Evolutionary conservation across 2,329 filamentous ascomycete genomes (phyloP).

Genomic region (Didymella glomerata): DNA sequence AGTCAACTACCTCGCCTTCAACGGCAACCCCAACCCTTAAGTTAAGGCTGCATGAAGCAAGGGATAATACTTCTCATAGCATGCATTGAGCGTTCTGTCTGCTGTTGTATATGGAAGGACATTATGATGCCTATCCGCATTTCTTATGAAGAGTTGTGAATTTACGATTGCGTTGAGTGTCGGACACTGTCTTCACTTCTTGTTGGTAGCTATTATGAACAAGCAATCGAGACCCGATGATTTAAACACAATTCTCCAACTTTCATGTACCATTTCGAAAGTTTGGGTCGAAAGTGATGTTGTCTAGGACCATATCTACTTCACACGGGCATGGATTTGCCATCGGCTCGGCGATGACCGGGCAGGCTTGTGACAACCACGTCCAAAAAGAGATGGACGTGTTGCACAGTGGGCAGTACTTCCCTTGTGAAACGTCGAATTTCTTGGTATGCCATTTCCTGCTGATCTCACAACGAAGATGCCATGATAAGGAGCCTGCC

Average conservation of each 20-base stretch:
- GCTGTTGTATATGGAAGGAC: not conserved
- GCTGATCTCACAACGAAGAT: not conserved
- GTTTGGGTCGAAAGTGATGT: not conserved
- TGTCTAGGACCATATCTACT: not conserved
- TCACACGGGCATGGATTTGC: not conserved
- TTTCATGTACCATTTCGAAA: no score
- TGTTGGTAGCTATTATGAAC: not conserved
- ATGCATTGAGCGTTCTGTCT: conserved; percentile 5
- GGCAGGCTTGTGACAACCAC: not conserved
- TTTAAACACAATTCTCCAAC: not conserved
- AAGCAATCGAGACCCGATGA: not conserved
- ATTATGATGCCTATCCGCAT: not conserved
- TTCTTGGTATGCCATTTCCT: not conserved
- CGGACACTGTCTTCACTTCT: not conserved
- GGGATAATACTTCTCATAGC: not conserved
- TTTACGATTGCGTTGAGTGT: not conserved
- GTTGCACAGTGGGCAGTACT: not conserved
- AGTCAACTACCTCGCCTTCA: conserved; percentile 65
- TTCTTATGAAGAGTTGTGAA: conserved; percentile 1
- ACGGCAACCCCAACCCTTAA: conserved; percentile 51
- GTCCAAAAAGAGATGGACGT: not conserved
- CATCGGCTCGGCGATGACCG: not conserved
- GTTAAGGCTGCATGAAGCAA: not conserved
- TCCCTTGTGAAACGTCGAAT: conserved; percentile 8
- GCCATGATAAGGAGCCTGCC: not conserved